phyloP scores from a whole-genome alignment of 2,329 filamentous ascomycete genomes.

The Monosporascus sp. region DNA sequence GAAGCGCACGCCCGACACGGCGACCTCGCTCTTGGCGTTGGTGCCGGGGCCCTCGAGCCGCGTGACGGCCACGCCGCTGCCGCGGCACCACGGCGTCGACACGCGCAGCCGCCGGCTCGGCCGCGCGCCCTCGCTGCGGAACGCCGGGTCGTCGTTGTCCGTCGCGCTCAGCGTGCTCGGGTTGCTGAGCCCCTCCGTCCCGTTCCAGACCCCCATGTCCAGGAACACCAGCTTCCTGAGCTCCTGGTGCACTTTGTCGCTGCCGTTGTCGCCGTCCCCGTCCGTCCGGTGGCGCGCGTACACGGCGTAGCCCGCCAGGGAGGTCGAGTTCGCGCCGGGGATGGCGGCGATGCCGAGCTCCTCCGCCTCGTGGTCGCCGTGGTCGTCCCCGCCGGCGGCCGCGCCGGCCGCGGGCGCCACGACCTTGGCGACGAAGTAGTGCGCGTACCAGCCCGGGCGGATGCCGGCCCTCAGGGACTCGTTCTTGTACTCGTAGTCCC shows the following conservation, averaged over 20 bases:
- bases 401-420: constrained; percentile 6
- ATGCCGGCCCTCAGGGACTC: constrained; percentile 27
- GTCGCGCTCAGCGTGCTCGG: constrained; percentile 28
- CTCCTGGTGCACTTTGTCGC: background rate
- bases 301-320: constrained; percentile 29
- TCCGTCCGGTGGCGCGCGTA: constrained; percentile 11
- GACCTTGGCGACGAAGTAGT: constrained; percentile 30
- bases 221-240: constrained; percentile 30
- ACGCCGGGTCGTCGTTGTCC: constrained; percentile 20
- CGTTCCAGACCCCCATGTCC: constrained; percentile 33
- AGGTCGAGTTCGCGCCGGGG: constrained; percentile 28
- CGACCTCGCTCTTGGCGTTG: constrained; percentile 30
- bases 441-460: constrained; percentile 28
- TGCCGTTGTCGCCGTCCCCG: background rate
- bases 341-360: constrained; percentile 23
- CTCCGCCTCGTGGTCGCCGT: constrained; percentile 2
- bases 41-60: constrained; percentile 28
- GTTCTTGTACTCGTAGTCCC: constrained; percentile 23
- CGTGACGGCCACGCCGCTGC: constrained; percentile 16
- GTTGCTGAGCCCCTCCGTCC: constrained; percentile 28
- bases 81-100: constrained; percentile 25
- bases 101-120: constrained; percentile 21
- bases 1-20: constrained; percentile 27
- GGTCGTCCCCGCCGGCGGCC: constrained; percentile 1
- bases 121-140: constrained; percentile 22